phyloP scores from a whole-genome alignment of 352 stramenopile species.

The Pythium folliculosum region DNA sequence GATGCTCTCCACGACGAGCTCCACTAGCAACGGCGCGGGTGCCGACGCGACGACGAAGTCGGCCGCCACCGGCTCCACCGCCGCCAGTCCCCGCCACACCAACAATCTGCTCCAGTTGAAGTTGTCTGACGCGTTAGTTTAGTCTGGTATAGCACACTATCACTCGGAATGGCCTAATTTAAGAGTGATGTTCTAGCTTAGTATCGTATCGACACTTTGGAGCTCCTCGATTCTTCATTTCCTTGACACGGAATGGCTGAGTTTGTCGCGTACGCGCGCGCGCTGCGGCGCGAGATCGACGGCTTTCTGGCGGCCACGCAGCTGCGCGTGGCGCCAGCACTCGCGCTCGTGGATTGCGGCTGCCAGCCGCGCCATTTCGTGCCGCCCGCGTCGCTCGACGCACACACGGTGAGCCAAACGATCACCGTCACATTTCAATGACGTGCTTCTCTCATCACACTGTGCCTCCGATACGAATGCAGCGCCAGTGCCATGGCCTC shows the following conservation, averaged over 20 bases:
- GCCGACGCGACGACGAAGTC: background rate
- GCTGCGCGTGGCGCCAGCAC: conserved; percentile 5
- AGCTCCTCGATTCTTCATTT: background rate
- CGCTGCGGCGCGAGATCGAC: conserved; percentile 11
- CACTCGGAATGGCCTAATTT: conserved; percentile 17
- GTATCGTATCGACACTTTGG: background rate
- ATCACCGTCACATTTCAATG: background rate
- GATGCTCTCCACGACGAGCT: background rate
- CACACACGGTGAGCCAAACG: conserved; percentile 11
- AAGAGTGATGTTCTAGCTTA: conserved; percentile 14
- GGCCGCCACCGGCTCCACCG: background rate
- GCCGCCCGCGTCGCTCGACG: conserved; percentile 10
- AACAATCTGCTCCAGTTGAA: conserved; percentile 22
- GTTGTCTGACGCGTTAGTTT: conserved; percentile 20
- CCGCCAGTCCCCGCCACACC: background rate
- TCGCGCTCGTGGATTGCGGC: conserved; percentile 9
- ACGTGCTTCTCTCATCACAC: background rate
- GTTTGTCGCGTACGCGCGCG: conserved; percentile 17
- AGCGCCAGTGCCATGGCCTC: conserved; percentile 12
- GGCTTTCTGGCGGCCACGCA: conserved; percentile 6
- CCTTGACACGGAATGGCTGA: conserved; percentile 7
- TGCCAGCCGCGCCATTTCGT: conserved; percentile 20
- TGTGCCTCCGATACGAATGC: background rate
- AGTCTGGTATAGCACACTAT: conserved; percentile 8
- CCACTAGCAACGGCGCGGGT: background rate